These are phyloP conservation scores for Rhodotorula sp. DNA, from an alignment of 1,284 basidiomycete species.

Conservation along the genomic window DNA sequence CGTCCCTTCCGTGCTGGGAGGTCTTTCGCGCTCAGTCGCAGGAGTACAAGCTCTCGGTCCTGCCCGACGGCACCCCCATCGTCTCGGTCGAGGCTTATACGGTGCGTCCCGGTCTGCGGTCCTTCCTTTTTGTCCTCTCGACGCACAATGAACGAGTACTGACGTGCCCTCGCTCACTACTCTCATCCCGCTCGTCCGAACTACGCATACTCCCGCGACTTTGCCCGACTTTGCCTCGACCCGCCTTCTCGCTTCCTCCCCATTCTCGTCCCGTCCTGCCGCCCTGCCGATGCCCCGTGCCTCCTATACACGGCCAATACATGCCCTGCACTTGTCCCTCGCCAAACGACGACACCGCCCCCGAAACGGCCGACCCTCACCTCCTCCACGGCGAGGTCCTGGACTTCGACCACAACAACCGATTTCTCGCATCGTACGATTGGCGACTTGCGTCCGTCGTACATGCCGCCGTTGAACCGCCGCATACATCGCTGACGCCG, in stretches of 20 bases:
- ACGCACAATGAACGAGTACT: not conserved
- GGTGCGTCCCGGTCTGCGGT: not conserved
- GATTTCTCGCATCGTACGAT: conserved; percentile 55
- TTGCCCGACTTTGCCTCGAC: no score
- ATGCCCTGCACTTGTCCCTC: no score
- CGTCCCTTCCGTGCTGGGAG: conserved; percentile 84
- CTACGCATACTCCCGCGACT: no score
- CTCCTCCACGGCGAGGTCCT: conserved; percentile 59
- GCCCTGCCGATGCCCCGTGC: not conserved
- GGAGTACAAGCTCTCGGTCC: conserved; percentile 77
- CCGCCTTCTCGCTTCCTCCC: no score
- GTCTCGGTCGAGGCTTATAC: conserved; percentile 79
- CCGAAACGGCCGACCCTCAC: no score
- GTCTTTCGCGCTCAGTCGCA: conserved; percentile 81
- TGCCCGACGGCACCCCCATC: conserved; percentile 84
- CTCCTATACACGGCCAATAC: not conserved
- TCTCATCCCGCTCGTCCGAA: no score
- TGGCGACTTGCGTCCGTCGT: conserved; percentile 36
- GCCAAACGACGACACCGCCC: no score
- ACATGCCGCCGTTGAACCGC: not conserved
- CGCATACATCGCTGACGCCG: not conserved
- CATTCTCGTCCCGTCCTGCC: no score
- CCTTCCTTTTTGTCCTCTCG: not conserved
- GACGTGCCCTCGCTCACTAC: not conserved
- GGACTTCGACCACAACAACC: conserved; percentile 86